Evolutionary conservation across 2,329 filamentous ascomycete genomes (phyloP).

Genomic region (Eutypa lata): DNA sequence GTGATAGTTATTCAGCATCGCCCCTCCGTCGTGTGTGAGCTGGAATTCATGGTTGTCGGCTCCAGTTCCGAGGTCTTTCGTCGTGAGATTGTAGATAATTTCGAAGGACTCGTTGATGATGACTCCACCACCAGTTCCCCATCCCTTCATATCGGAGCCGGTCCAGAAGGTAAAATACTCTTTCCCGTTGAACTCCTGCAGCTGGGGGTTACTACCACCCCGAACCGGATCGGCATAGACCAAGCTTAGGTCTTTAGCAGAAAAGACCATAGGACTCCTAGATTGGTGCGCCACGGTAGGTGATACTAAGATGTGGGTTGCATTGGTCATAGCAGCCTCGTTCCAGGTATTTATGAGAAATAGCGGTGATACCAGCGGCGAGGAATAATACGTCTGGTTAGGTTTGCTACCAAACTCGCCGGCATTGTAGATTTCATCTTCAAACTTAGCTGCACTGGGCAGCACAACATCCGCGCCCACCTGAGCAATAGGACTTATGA

Average conservation of each 20-base stretch:
- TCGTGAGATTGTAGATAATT: constrained; percentile 1
- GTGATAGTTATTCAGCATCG: constrained; percentile 7
- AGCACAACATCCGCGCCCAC: not conserved
- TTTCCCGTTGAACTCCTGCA: constrained; percentile 1
- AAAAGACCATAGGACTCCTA: constrained; percentile 2
- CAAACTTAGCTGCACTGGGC: not conserved
- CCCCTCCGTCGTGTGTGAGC: constrained; percentile 8
- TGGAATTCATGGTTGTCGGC: constrained; percentile 13
- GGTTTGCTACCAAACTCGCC: not conserved
- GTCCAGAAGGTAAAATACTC: constrained; percentile 1
- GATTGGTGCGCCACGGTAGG: not conserved
- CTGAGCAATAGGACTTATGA: not conserved
- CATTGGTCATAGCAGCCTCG: not conserved
- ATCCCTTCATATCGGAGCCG: not conserved
- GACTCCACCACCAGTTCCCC: not conserved
- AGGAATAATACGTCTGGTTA: not conserved
- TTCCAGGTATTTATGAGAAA: constrained; percentile 1
- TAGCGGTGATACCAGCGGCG: not conserved
- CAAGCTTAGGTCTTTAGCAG: constrained; percentile 2
- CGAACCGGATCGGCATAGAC: constrained; percentile 1
- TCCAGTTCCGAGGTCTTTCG: not conserved
- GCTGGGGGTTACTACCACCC: not conserved
- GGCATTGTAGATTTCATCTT: not conserved
- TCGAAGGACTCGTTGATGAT: constrained; percentile 1
- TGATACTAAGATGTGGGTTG: constrained; percentile 1